phyloP scores from a whole-genome alignment of 768 basidiomycete species.

The Cantharellus anzutake region DNA sequence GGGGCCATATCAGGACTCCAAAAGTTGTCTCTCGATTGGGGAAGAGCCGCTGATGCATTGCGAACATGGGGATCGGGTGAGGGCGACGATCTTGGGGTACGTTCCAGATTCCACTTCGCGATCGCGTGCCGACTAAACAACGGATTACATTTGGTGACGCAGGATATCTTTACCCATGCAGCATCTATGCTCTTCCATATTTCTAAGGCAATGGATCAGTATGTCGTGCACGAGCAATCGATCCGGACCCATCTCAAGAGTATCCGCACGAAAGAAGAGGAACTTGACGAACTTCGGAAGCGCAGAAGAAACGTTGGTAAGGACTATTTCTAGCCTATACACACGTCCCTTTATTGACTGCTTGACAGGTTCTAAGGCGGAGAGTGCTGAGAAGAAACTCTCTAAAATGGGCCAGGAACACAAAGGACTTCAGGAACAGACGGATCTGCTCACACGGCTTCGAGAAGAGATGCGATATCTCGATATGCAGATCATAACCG shows the following conservation, averaged over 20 bases:
- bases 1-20: conserved; percentile 46
- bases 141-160: background rate
- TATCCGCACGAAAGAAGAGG: conserved; percentile 70
- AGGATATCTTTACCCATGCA: conserved; percentile 64
- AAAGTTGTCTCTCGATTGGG: conserved; percentile 42
- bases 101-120: conserved; percentile 12
- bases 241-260: conserved; percentile 61
- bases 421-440: conserved; percentile 61
- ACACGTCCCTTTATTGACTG: background rate
- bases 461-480: conserved; percentile 58
- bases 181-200: conserved; percentile 48
- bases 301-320: conserved; percentile 36
- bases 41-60: conserved; percentile 53
- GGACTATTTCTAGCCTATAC: background rate
- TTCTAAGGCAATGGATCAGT: conserved; percentile 43
- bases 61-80: conserved; percentile 58
- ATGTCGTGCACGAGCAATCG: conserved; percentile 47
- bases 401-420: conserved; percentile 78
- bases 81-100: conserved; percentile 63
- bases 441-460: conserved; percentile 47
- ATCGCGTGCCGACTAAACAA: no score
- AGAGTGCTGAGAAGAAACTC: conserved; percentile 73
- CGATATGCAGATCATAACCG: conserved; percentile 67
- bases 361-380: conserved; percentile 36
- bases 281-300: conserved; percentile 54